phyloP scores from a whole-genome alignment of 331 rosid genomes.

The Pyracantha coccinea region DNA sequence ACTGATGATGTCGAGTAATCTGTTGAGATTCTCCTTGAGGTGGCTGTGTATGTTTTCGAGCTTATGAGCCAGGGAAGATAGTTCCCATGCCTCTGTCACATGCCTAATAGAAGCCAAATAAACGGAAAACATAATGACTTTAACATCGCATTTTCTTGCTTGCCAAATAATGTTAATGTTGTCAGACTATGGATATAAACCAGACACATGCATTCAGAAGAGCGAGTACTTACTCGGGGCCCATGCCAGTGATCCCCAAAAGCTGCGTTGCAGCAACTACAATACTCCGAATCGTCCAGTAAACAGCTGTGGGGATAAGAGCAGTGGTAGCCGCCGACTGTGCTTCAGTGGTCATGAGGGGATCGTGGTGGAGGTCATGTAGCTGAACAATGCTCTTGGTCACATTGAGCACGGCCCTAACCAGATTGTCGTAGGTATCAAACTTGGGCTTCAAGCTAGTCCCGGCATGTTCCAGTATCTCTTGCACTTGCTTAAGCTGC shows the following conservation, averaged over 20 bases:
- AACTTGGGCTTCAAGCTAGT: conserved; percentile 28
- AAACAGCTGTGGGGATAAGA: conserved; percentile 56
- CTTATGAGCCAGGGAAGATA: conserved; percentile 63
- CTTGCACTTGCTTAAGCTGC: conserved; percentile 38
- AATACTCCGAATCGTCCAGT: conserved; percentile 64
- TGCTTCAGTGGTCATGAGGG: conserved; percentile 29
- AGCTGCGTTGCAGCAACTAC: conserved; percentile 43
- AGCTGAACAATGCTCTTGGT: conserved; percentile 42
- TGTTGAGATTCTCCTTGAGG: conserved; percentile 42
- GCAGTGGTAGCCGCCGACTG: conserved; percentile 14
- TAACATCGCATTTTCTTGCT: not conserved
- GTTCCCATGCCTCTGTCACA: conserved; percentile 63
- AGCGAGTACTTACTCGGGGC: conserved; percentile 34
- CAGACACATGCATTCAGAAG: not conserved
- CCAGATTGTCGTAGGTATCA: conserved; percentile 31
- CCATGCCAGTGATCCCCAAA: conserved; percentile 38
- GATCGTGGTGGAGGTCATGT: conserved; percentile 38
- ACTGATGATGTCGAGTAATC: conserved; percentile 37
- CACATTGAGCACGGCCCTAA: conserved; percentile 41
- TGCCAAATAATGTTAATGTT: not conserved
- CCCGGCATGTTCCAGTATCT: conserved; percentile 22
- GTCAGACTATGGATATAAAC: not conserved
- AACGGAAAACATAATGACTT: not conserved
- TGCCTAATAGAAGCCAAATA: conserved; percentile 21
- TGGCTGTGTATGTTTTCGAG: conserved; percentile 46